Evolutionary conservation across 805 yeast genomes (phyloP).

Genomic region (Cyberlindnera mycetangii): DNA sequence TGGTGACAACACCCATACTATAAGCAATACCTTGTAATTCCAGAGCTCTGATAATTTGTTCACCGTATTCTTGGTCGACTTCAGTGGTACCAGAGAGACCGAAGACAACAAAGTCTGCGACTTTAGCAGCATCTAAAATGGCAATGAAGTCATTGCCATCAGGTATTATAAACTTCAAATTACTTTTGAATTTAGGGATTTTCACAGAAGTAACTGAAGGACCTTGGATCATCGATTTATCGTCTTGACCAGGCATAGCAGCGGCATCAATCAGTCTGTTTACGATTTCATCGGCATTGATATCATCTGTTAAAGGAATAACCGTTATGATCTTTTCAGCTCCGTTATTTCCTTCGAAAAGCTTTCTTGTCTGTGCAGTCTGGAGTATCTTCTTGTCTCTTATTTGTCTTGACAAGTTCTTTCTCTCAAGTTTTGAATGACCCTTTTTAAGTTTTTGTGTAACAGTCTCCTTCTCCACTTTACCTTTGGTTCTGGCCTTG

Average conservation of each 20-base stretch:
- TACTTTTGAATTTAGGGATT: constrained; percentile 69
- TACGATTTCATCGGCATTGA: constrained; percentile 55
- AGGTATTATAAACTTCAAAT: constrained; percentile 69
- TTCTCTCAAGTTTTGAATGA: constrained; percentile 60
- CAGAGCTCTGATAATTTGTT: constrained; percentile 82
- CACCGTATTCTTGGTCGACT: constrained; percentile 78
- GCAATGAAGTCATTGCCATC: constrained; percentile 62
- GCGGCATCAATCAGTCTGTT: constrained; percentile 42
- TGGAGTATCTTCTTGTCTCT: constrained; percentile 68
- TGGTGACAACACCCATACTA: constrained; percentile 74
- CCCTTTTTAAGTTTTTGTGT: constrained; percentile 31
- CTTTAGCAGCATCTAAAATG: constrained; percentile 80
- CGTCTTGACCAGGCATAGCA: constrained; percentile 33
- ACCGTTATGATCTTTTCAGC: constrained; percentile 83
- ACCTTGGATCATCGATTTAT: constrained; percentile 31
- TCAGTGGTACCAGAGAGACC: constrained; percentile 87
- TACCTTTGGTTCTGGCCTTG: constrained; percentile 80
- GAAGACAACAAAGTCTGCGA: constrained; percentile 85
- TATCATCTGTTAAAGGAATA: constrained; percentile 73
- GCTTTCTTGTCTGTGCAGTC: constrained; percentile 53
- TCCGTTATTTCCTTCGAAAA: constrained; percentile 78
- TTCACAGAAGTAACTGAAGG: constrained; percentile 53
- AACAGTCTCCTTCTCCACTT: constrained; percentile 65
- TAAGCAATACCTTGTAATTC: constrained; percentile 91
- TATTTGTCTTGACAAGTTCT: constrained; percentile 73